A percentile compares a stretch with the other conserved stretches of the same genome.
These are phyloP conservation scores for Sordaria brevicollis DNA, from an alignment of 495 filamentous ascomycete genomes.

Conservation along the genomic window DNA sequence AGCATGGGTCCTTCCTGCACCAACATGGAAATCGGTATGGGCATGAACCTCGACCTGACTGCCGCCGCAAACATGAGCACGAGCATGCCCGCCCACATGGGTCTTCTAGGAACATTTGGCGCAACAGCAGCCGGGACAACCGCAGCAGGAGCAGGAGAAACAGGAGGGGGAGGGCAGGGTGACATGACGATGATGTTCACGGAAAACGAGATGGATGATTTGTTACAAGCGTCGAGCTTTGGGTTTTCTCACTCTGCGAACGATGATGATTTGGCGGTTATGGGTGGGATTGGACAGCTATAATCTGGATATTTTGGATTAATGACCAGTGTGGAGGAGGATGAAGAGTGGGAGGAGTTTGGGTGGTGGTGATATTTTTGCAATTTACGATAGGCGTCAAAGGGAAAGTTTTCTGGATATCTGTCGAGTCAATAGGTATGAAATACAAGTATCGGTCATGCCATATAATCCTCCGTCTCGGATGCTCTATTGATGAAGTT, in stretches of 20 bases:
- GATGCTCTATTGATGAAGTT: too few species aligned
- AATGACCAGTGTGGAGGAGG: neutral
- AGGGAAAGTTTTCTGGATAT: neutral
- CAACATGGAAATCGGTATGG: neutral
- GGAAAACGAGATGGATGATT: conserved; percentile 27
- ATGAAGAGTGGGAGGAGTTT: neutral
- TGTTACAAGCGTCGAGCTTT: conserved; percentile 29
- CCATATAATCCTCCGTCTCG: too few species aligned
- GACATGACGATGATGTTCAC: conserved; percentile 23
- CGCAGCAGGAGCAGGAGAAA: neutral
- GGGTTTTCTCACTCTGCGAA: conserved; percentile 13
- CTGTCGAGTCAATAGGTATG: too few species aligned
- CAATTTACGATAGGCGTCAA: neutral
- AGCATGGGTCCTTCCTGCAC: neutral
- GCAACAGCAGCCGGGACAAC: conserved; percentile 3
- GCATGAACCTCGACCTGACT: neutral
- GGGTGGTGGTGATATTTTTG: neutral
- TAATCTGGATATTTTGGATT: neutral
- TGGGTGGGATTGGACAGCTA: neutral
- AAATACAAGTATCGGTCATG: too few species aligned
- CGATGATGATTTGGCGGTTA: neutral
- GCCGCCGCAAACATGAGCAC: neutral
- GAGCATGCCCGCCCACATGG: neutral
- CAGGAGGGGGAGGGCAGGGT: neutral
- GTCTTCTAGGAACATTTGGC: neutral